phyloP scores from a whole-genome alignment of 352 stramenopile genomes.

The Peronospora destructor region DNA sequence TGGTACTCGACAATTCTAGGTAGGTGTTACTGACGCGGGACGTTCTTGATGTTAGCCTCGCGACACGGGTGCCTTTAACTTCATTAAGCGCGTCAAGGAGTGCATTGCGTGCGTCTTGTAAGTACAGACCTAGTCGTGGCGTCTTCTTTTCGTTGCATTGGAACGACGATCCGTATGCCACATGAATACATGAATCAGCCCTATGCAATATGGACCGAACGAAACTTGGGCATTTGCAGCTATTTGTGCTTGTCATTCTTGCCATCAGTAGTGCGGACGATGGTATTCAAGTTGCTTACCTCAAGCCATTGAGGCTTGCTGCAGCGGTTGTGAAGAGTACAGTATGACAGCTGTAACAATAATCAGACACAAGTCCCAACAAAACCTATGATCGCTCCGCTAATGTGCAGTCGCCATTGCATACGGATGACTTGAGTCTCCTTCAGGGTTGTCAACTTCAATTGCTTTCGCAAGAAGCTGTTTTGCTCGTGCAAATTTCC shows the following conservation, averaged over 20 bases:
- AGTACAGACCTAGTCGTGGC: neutral
- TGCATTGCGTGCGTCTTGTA: constrained; percentile 55
- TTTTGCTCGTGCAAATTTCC: constrained; percentile 45
- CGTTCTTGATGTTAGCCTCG: constrained; percentile 39
- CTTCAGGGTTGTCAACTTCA: constrained; percentile 40
- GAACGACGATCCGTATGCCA: constrained; percentile 2
- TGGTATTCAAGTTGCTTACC: constrained; percentile 70
- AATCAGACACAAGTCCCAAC: constrained; percentile 58
- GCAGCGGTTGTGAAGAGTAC: constrained; percentile 63
- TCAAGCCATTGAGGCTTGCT: constrained; percentile 82
- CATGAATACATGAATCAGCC: neutral
- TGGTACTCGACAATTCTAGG: neutral
- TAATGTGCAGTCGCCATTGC: constrained; percentile 37
- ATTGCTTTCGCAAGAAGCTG: constrained; percentile 19
- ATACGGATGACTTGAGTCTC: constrained; percentile 54
- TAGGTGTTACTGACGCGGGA: neutral
- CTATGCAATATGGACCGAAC: constrained; percentile 67
- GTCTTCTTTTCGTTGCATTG: constrained; percentile 10
- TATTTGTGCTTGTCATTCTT: constrained; percentile 57
- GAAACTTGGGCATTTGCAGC: constrained; percentile 62
- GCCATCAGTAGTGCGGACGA: constrained; percentile 24
- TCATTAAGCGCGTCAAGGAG: constrained; percentile 53
- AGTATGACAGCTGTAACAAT: constrained; percentile 50
- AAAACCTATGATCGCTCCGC: constrained; percentile 61
- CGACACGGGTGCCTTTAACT: constrained; percentile 66